These are phyloP conservation scores for Pisolithus orientalis DNA, from an alignment of 768 basidiomycete species.

Conservation along the genomic window DNA sequence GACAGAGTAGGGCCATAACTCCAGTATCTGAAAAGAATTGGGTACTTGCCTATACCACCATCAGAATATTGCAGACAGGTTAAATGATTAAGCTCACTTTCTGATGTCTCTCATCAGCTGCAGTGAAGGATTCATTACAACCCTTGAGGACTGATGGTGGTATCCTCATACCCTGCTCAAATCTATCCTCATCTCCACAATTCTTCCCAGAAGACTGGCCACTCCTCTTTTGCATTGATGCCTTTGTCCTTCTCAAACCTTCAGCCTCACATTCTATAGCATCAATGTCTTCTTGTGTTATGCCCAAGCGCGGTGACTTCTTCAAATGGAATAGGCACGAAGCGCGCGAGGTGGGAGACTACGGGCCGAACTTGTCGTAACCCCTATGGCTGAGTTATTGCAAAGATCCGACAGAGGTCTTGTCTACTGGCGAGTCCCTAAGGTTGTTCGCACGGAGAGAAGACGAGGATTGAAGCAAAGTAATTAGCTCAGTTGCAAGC, in stretches of 20 bases:
- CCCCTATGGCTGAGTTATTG: no score
- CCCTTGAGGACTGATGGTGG: slow-evolving; percentile 26
- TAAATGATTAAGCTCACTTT: neutral
- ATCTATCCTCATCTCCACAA: slow-evolving; percentile 1
- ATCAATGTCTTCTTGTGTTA: slow-evolving; percentile 1
- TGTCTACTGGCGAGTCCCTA: no score
- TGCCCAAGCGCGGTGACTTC: no score
- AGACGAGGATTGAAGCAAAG: no score
- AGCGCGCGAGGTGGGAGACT: no score
- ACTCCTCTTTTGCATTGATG: neutral
- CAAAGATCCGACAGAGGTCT: no score
- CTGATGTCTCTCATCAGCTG: slow-evolving; percentile 7
- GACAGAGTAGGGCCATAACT: slow-evolving; percentile 18
- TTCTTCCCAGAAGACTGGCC: neutral
- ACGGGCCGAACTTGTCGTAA: no score
- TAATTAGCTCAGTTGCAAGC: no score
- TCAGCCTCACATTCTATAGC: neutral
- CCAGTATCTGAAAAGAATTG: slow-evolving; percentile 14
- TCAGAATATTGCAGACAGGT: neutral
- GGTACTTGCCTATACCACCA: slow-evolving; percentile 8
- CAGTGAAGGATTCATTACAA: slow-evolving; percentile 25
- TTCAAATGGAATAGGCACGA: no score
- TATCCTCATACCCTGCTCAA: slow-evolving; percentile 20
- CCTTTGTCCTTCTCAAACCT: neutral
- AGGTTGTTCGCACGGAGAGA: no score